Percentiles rank a stretch among this genome's conserved stretches.
phyloP scores from a whole-genome alignment of 805 yeast genomes.

The Ogataea glucozyma region DNA sequence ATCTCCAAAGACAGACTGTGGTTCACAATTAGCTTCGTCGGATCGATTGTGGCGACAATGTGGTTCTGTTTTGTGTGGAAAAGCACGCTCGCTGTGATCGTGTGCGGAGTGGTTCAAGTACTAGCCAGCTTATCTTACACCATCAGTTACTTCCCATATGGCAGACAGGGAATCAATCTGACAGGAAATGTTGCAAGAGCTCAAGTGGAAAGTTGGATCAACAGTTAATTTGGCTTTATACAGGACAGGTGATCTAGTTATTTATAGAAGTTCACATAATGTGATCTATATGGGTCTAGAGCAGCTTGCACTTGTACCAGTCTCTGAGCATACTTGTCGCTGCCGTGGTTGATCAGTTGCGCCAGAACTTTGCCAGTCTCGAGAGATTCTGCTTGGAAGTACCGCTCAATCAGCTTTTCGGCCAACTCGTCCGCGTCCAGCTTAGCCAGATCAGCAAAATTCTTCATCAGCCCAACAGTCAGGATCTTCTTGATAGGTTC shows the following conservation, averaged over 20 bases:
- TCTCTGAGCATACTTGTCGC: conserved; percentile 8
- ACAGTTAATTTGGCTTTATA: conserved; percentile 10
- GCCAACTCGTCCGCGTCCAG: conserved; percentile 16
- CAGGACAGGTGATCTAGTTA: not conserved
- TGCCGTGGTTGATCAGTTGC: conserved; percentile 11
- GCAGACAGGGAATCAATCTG: conserved; percentile 66
- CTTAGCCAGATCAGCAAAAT: conserved; percentile 18
- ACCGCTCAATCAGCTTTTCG: conserved; percentile 14
- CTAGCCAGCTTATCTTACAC: conserved; percentile 81
- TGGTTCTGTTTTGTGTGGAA: conserved; percentile 66
- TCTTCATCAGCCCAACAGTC: conserved; percentile 24
- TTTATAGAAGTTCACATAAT: conserved; percentile 19
- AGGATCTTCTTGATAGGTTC: conserved; percentile 30
- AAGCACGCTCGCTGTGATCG: conserved; percentile 66
- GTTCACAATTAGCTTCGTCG: conserved; percentile 73
- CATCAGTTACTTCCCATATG: conserved; percentile 89
- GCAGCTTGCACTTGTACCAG: conserved; percentile 12
- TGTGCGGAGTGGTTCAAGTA: conserved; percentile 71
- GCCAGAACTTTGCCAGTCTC: conserved; percentile 24
- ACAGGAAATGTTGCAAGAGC: conserved; percentile 50
- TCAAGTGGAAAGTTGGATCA: conserved; percentile 34
- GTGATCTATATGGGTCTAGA: conserved; percentile 25
- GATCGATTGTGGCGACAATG: conserved; percentile 70
- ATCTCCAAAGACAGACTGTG: conserved; percentile 68
- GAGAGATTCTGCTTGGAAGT: conserved; percentile 14